phyloP scores from a whole-genome alignment of 768 basidiomycete species.

The Gymnopilus dilepis region DNA sequence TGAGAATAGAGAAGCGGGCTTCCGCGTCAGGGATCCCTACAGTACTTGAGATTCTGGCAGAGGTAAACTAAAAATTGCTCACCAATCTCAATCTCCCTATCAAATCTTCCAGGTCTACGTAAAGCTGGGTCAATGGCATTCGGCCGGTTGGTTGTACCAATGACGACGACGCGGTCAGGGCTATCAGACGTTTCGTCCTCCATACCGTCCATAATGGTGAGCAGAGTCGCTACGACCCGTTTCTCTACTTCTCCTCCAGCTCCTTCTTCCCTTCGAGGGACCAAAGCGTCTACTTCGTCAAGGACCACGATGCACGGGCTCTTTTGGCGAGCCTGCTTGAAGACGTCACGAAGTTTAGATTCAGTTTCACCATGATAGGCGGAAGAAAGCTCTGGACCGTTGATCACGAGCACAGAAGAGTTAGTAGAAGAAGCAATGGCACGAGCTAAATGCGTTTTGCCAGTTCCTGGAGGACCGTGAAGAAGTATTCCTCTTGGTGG shows the following conservation, averaged over 20 bases:
- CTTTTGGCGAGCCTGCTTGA: conserved; percentile 78
- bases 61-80: conserved; percentile 24
- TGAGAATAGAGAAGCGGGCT: conserved; percentile 84
- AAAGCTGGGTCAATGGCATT: conserved; percentile 96
- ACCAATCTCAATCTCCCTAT: conserved; percentile 96
- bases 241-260: conserved; percentile 96
- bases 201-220: conserved; percentile 95
- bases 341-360: conserved; percentile 86
- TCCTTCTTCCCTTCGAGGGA: conserved; percentile 87
- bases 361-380: conserved; percentile 99
- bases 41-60: conserved; percentile 6
- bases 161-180: conserved; percentile 80
- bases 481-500: conserved; percentile 96
- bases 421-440: conserved; percentile 89
- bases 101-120: conserved; percentile 88
- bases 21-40: conserved; percentile 87
- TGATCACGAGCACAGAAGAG: conserved; percentile 90
- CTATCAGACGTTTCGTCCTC: conserved; percentile 52
- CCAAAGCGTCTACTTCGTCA: conserved; percentile 96
- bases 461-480: conserved; percentile 96
- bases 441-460: conserved; percentile 95
- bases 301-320: conserved; percentile 94
- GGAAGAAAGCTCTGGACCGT: conserved; percentile 93
- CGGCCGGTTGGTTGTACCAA: conserved; percentile 94
- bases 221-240: conserved; percentile 90